These are phyloP conservation scores for Balamuthia mandrillaris DNA, from an alignment of 208 protist genomes.

Conservation along the genomic window DNA sequence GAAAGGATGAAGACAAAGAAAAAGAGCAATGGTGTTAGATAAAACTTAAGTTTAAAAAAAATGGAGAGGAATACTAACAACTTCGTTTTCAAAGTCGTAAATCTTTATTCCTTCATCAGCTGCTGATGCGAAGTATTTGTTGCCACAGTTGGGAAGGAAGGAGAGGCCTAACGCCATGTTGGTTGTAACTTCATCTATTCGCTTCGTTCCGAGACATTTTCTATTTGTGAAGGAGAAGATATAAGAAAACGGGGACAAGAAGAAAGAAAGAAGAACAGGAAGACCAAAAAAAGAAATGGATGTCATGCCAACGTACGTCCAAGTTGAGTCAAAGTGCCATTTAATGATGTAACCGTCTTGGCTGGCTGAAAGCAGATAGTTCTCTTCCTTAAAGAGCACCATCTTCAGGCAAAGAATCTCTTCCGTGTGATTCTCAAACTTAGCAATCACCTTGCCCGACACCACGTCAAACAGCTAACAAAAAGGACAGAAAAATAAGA, in stretches of 20 bases:
- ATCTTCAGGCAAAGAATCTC: slow-evolving; percentile 36
- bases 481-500: neutral
- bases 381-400: slow-evolving; percentile 19
- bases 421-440: slow-evolving; percentile 18
- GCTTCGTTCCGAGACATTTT: neutral
- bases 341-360: slow-evolving; percentile 44
- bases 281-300: neutral
- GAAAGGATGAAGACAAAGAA: neutral
- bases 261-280: neutral
- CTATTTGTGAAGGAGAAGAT: neutral
- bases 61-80: neutral
- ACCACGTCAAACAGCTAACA: slow-evolving; percentile 18
- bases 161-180: slow-evolving; percentile 37
- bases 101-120: slow-evolving; percentile 30
- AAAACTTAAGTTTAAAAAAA: neutral
- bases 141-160: slow-evolving; percentile 30
- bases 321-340: slow-evolving; percentile 26
- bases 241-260: neutral
- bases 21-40: no score
- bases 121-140: slow-evolving; percentile 30
- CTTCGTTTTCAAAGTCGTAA: slow-evolving; percentile 39
- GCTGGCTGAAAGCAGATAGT: slow-evolving; percentile 9
- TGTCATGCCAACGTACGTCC: slow-evolving; percentile 27
- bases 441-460: slow-evolving; percentile 22
- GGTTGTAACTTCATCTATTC: slow-evolving; percentile 30